Evolutionary conservation across 306 rosid species (phyloP).

Genomic region (Medicago lupulina): DNA sequence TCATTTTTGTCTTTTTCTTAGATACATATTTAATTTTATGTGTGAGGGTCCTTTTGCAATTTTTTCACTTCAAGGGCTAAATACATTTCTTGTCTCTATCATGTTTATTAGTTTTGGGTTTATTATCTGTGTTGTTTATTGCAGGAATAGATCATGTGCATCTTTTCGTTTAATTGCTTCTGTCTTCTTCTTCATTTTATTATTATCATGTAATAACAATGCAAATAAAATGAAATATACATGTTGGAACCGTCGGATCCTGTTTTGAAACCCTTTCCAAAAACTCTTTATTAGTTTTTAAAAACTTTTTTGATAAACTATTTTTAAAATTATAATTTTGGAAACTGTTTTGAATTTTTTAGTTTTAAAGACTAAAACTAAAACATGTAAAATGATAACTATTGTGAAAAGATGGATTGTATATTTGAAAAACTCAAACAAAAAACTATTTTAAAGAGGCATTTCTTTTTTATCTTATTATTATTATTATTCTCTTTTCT

Average conservation of each 20-base stretch:
- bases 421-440: too few relatives aligned
- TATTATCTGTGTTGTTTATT: not conserved
- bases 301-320: too few relatives aligned
- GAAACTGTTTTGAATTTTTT: too few relatives aligned
- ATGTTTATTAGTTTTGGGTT: too few relatives aligned
- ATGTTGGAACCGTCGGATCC: not conserved
- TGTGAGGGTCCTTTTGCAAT: conserved; percentile 19
- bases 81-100: conserved; percentile 8
- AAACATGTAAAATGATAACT: too few relatives aligned
- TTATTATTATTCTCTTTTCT: conserved; percentile 14
- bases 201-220: not conserved
- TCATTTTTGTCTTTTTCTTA: not conserved
- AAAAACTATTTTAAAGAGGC: too few relatives aligned
- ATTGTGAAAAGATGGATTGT: too few relatives aligned
- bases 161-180: not conserved
- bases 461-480: too few relatives aligned
- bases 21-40: conserved; percentile 16
- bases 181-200: not conserved
- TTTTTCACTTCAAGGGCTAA: conserved; percentile 11
- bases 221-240: not conserved
- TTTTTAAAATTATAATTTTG: too few relatives aligned
- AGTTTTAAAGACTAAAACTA: too few relatives aligned
- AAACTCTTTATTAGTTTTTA: too few relatives aligned
- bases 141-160: not conserved
- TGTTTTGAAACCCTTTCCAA: too few relatives aligned